Evolutionary conservation across 108 stramenopile species (phyloP), one percentile per base, ranked within the genome.

Genomic region (Mediolabrus comicus): DNA sequence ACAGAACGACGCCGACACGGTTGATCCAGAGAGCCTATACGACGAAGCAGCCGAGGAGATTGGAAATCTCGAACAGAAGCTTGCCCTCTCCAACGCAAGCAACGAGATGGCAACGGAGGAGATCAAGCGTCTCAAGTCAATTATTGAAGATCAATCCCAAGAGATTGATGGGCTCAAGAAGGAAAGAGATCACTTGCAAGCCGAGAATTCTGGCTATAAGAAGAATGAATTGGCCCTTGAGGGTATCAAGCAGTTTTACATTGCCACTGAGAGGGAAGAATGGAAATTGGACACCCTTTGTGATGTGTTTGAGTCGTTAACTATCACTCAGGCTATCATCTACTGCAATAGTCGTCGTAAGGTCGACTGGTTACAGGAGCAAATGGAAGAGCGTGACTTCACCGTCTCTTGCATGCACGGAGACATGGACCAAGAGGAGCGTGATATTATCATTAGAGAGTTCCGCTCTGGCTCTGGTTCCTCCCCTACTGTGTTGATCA

Each of bases 211-310:
- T n/a, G n/a, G n/a, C n/a, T n/a, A n/a, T 64, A 99, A 99, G 98
- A 97, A 96, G 84, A 98, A 99, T 76, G 98, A 99, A 86, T 91
- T 99, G 55, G 98, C 99, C 53, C 93, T 99, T 58, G 99, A 99
- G 83, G 99, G 99, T 97, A 99, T 99, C 84, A 98, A 98, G 96
- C 99, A 99, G 87, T 99, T 98, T 84, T 99, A 96, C 94, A 94
- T 99, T 81, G 97, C 96, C 33, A 95, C 99, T 28, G 98, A 99
- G 16, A 69, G 81, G 33, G 98, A 99, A 74, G 99, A 99, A 71
- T 99, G 98, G 98, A 99, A 99, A 87, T 84, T 99, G 54, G 98
- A 97, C 35, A 99, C 98, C 19, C 92, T 99, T 43, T 99, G 98
- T 69, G 99, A 99, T 89, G 83, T 99, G 58, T 99, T 99, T 87